Evolutionary conservation across 192 early-diverging fungal species (phyloP).

Genomic region (Umbelopsis sp.): DNA sequence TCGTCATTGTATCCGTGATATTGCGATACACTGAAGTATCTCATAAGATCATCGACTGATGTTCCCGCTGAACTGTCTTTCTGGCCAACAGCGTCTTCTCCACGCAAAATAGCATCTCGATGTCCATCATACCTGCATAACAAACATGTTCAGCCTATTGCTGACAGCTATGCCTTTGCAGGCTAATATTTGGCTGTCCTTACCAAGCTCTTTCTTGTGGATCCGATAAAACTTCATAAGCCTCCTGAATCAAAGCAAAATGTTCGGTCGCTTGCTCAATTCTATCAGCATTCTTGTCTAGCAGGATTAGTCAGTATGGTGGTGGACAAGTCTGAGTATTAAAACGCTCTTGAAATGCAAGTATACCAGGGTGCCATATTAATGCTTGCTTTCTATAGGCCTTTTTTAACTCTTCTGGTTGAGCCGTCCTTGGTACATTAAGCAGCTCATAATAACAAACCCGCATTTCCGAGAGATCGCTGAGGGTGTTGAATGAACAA

Average conservation of each 20-base stretch:
- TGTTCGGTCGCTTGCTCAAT: constrained; percentile 83
- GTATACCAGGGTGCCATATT: constrained; percentile 75
- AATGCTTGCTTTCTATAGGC: constrained; percentile 79
- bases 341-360: background rate
- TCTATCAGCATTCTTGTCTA: constrained; percentile 87
- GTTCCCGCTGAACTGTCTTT: constrained; percentile 56
- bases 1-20: constrained; percentile 76
- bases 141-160: too few species aligned
- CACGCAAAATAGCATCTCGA: constrained; percentile 88
- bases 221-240: constrained; percentile 93
- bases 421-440: constrained; percentile 74
- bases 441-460: constrained; percentile 93
- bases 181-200: background rate
- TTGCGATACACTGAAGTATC: constrained; percentile 72
- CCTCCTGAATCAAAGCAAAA: constrained; percentile 90
- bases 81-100: constrained; percentile 56
- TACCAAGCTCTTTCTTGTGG: constrained; percentile 95
- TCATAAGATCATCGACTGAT: constrained; percentile 72
- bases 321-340: background rate
- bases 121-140: constrained; percentile 80
- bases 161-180: background rate
- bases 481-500: background rate
- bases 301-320: background rate
- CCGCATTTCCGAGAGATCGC: constrained; percentile 40
- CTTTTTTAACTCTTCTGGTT: constrained; percentile 82